Evolutionary conservation across 768 basidiomycete genomes (phyloP).

Genomic region (Boletus fagicola): DNA sequence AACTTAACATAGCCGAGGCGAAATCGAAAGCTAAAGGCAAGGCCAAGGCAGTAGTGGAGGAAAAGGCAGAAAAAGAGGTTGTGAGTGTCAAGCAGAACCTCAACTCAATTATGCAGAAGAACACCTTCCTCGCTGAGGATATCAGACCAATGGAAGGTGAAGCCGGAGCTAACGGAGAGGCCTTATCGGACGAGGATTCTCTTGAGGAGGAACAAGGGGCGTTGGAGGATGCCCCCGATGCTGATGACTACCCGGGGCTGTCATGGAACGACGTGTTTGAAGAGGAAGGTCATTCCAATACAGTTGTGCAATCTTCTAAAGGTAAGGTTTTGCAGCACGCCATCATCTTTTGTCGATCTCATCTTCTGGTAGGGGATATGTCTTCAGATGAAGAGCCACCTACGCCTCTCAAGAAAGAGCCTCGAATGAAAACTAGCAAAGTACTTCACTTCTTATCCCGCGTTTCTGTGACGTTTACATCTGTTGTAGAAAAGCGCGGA

Average conservation of each 20-base stretch:
- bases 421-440: slow-evolving; percentile 94
- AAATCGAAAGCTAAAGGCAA: slow-evolving; percentile 53
- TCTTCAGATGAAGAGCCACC: slow-evolving; percentile 36
- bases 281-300: slow-evolving; percentile 39
- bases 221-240: slow-evolving; percentile 33
- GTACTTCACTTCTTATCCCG: slow-evolving; percentile 34
- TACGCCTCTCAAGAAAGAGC: slow-evolving; percentile 49
- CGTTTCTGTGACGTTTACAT: slow-evolving; percentile 9
- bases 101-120: slow-evolving; percentile 85
- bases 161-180: slow-evolving; percentile 34
- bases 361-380: slow-evolving; percentile 27
- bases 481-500: slow-evolving; percentile 70
- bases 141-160: slow-evolving; percentile 62
- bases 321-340: slow-evolving; percentile 18
- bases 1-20: slow-evolving; percentile 60
- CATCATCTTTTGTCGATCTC: slow-evolving; percentile 4
- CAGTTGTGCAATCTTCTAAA: slow-evolving; percentile 10
- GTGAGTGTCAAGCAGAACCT: slow-evolving; percentile 83
- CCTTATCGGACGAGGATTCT: slow-evolving; percentile 32
- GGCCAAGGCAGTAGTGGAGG: slow-evolving; percentile 34
- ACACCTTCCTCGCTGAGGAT: slow-evolving; percentile 83
- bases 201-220: slow-evolving; percentile 44
- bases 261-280: slow-evolving; percentile 88
- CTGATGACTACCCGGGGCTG: slow-evolving; percentile 49
- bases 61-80: slow-evolving; percentile 37